Conservation (phyloP, 495 filamentous ascomycete species). For the Sabuloglossum arenarium region DNA sequence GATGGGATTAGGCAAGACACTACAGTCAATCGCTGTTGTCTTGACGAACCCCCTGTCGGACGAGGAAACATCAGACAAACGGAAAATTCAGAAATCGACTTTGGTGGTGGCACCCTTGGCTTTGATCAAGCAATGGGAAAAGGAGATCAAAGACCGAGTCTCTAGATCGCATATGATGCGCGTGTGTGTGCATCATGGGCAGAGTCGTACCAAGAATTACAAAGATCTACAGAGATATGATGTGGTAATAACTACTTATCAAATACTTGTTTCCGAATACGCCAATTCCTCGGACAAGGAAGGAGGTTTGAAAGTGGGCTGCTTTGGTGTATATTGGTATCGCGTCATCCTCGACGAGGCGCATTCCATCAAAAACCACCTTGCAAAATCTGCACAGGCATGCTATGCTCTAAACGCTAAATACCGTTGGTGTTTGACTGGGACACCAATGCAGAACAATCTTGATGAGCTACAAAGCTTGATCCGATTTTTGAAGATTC, state of each 20-base stretch:
- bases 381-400: slow-evolving; percentile 81
- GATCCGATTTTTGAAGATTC: slow-evolving; percentile 81
- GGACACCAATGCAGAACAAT: slow-evolving; percentile 95
- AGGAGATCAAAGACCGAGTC: slow-evolving; percentile 68
- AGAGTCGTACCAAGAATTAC: slow-evolving; percentile 57
- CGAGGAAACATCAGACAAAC: slow-evolving; percentile 19
- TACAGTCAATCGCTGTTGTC: slow-evolving; percentile 66
- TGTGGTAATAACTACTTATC: slow-evolving; percentile 94
- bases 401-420: slow-evolving; percentile 59
- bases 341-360: slow-evolving; percentile 91
- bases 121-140: slow-evolving; percentile 93
- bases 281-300: slow-evolving; percentile 34
- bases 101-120: slow-evolving; percentile 88
- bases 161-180: slow-evolving; percentile 40
- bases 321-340: slow-evolving; percentile 87
- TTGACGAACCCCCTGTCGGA: slow-evolving; percentile 50
- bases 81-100: slow-evolving; percentile 51
- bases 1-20: slow-evolving; percentile 71
- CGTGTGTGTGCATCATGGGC: slow-evolving; percentile 79
- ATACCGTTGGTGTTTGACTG: slow-evolving; percentile 89
- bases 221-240: slow-evolving; percentile 64
- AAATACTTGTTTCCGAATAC: slow-evolving; percentile 79
- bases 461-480: slow-evolving; percentile 90
- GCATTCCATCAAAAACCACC: slow-evolving; percentile 94
- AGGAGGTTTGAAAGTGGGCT: slow-evolving; percentile 45